Conservation (phyloP, 352 stramenopile genomes). For the Saprolegnia diclina region DNA sequence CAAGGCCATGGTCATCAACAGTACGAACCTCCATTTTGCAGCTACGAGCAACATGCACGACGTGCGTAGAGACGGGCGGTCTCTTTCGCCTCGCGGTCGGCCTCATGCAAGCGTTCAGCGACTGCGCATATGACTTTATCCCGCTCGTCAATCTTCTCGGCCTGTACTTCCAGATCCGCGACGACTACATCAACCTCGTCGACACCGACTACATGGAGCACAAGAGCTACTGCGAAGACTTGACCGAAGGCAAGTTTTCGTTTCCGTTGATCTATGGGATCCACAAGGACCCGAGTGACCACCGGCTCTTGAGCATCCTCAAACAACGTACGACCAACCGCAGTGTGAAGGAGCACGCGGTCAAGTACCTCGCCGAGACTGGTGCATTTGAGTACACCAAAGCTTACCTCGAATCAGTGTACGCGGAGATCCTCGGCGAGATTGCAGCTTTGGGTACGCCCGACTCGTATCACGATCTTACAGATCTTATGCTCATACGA, state of each 20-base stretch:
- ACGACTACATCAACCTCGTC: constrained; percentile 97
- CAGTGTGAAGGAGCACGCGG: constrained; percentile 93
- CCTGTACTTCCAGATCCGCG: constrained; percentile 97
- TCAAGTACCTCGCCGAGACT: constrained; percentile 69
- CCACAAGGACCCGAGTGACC: constrained; percentile 63
- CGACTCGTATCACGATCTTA: background rate
- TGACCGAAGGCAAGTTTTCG: constrained; percentile 97
- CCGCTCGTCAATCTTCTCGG: constrained; percentile 91
- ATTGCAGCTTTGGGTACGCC: constrained; percentile 25
- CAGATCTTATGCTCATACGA: background rate
- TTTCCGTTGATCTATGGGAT: constrained; percentile 85
- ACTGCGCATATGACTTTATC: constrained; percentile 64
- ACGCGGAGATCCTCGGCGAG: constrained; percentile 24
- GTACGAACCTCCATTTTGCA: constrained; percentile 32
- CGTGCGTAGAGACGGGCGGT: constrained; percentile 85
- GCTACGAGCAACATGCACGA: background rate
- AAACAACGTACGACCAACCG: constrained; percentile 95
- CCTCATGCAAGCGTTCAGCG: constrained; percentile 89
- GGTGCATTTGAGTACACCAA: constrained; percentile 30
- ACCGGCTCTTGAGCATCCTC: constrained; percentile 91
- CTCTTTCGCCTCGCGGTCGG: constrained; percentile 95
- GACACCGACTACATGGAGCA: constrained; percentile 96
- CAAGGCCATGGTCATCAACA: constrained; percentile 93
- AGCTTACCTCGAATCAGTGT: constrained; percentile 28
- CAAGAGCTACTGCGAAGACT: constrained; percentile 97